Base-by-base conservation (phyloP, 352 stramenopile species). In the Phytophthora tentaculata region DNA sequence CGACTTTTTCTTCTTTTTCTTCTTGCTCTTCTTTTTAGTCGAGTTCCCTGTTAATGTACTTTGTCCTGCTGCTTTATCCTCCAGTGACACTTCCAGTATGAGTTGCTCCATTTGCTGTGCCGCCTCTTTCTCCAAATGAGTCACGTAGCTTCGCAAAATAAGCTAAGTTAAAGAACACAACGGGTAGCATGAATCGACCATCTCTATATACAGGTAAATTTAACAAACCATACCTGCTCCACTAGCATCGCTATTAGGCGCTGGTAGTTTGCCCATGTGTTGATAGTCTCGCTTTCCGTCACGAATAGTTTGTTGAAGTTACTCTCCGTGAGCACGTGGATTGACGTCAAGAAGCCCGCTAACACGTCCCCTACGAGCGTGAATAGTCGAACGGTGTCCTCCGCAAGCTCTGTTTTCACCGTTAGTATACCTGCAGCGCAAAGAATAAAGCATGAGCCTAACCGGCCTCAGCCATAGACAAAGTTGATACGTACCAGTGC, bases 221-320 rank as follows among this genome's bases (percentile, higher is more conserved):
- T 2, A 61, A 39, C 50, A 23, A 6, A 32, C 19, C 43, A 48
- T 67, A 89, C 81, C 76, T 91, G 83, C 61, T 95, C 88, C 16
- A 95, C 79, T 14, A 95, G 70, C 84, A 95, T 95, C 17, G 79
- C 88, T n/a, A 95, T 92, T 22, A 95, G 64, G 0, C 79, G 73
- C 67, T 95, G 76, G 52, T 94, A 95, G 56, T 94, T 87, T 57
- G 84, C 80, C 88, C 88, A 95, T 10, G 84, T 84, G 63, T 81
- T 92, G 53, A 95, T 90, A 13, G 81, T 80, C 48, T 94, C 84
- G 59, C 85, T 93, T 73, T 95, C 88, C 10, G 64, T 66, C 56
- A 95, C 81, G 57, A 95, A 95, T 16, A 95, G 65, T 7, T 81
- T 74, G 44, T 71, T 76, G 39, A 95, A 95, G 39, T 90, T 84